A percentile compares a stretch with the other conserved stretches of the same genome.
phyloP scores from a whole-genome alignment of 1,139 yeast genomes.

The Zygoascus sp. region DNA sequence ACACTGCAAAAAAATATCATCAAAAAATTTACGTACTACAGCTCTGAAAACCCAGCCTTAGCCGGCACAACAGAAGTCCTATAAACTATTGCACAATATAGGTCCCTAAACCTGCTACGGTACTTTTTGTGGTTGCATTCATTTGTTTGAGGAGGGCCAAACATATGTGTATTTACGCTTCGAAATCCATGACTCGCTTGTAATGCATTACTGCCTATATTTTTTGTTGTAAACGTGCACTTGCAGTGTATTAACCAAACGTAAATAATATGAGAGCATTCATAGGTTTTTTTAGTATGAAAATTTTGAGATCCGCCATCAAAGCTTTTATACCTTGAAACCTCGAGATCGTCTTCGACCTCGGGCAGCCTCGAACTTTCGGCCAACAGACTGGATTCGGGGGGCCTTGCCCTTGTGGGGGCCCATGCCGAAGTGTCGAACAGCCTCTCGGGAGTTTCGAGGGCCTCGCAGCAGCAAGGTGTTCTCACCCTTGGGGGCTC shows the following conservation, averaged over 20 bases:
- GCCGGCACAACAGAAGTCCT: too few relatives aligned
- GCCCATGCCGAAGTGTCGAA: conserved; percentile 99
- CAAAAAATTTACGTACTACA: too few relatives aligned
- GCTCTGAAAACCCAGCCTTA: too few relatives aligned
- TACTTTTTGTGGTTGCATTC: too few relatives aligned
- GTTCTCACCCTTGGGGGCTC: conserved; percentile 99
- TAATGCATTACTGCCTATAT: conserved; percentile 6
- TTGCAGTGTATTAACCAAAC: conserved; percentile 10
- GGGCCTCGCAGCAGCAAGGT: conserved; percentile 98
- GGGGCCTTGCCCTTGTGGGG: conserved; percentile 99
- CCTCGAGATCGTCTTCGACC: conserved; percentile 99
- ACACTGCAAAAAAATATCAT: too few relatives aligned
- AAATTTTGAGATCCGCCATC: conserved; percentile 1
- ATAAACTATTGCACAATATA: too few relatives aligned
- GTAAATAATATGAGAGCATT: conserved; percentile 9
- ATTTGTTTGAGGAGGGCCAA: too few relatives aligned
- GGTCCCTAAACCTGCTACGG: too few relatives aligned
- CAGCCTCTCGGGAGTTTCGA: conserved; percentile 98
- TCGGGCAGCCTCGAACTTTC: conserved; percentile 99
- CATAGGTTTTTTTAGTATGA: conserved; percentile 5
- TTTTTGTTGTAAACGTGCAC: conserved; percentile 3
- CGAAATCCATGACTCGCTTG: too few relatives aligned
- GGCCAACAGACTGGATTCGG: conserved; percentile 94
- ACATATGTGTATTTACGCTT: too few relatives aligned
- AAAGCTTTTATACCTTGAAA: conserved; percentile 86